phyloP scores from a whole-genome alignment of 345 rosid genomes.

The Mangifera indica region DNA sequence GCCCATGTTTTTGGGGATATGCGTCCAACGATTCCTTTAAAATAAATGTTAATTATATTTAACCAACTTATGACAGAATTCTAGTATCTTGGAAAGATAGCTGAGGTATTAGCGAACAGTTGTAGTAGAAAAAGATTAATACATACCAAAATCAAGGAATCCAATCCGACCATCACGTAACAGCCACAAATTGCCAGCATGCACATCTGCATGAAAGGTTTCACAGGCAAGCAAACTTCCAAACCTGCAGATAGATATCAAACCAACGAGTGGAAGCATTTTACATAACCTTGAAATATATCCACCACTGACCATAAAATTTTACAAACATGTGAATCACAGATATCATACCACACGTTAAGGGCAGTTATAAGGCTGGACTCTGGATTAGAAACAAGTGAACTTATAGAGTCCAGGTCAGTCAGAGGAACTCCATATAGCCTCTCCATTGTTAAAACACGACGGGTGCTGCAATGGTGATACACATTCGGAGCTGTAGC shows the following conservation, averaged over 20 bases:
- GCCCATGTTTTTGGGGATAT: constrained; percentile 97
- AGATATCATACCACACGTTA: constrained; percentile 72
- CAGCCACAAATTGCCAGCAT: constrained; percentile 94
- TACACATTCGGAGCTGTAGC: constrained; percentile 94
- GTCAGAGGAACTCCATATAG: constrained; percentile 98
- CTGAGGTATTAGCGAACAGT: constrained; percentile 1
- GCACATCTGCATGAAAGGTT: constrained; percentile 97
- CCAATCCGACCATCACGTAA: constrained; percentile 96
- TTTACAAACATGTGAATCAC: constrained; percentile 13
- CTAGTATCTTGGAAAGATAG: not conserved
- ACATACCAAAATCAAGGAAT: constrained; percentile 92
- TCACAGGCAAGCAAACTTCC: constrained; percentile 96
- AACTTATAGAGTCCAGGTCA: constrained; percentile 85
- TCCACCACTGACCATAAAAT: constrained; percentile 1
- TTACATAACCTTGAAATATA: not conserved
- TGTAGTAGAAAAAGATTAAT: not conserved
- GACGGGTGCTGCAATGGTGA: constrained; percentile 75
- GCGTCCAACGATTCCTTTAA: constrained; percentile 92
- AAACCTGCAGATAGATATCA: constrained; percentile 55
- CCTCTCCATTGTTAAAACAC: constrained; percentile 94
- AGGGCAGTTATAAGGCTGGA: constrained; percentile 89
- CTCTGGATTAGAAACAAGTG: constrained; percentile 87
- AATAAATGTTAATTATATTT: constrained; percentile 5
- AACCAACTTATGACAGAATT: not conserved
- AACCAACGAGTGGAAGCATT: not conserved